Percentiles rank a stretch among this genome's conserved stretches.
phyloP scores from a whole-genome alignment of 1,139 yeast species.

The Yamadazyma spencermartinsiae region DNA sequence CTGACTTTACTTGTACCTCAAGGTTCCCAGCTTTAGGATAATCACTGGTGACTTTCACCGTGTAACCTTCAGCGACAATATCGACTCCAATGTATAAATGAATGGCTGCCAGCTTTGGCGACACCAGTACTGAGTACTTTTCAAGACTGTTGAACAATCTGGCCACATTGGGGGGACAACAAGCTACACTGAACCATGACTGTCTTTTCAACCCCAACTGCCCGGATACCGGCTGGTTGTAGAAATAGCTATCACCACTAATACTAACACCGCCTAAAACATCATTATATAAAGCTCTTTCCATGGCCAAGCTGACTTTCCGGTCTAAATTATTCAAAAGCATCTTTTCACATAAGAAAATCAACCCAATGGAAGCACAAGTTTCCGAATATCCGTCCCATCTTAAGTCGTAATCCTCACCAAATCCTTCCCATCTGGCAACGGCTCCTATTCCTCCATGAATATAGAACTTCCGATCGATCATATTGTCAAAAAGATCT shows the following conservation, averaged over 20 bases:
- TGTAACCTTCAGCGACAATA: slow-evolving; percentile 5
- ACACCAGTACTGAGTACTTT: slow-evolving; percentile 12
- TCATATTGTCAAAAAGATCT: slow-evolving; percentile 20
- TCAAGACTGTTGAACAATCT: slow-evolving; percentile 19
- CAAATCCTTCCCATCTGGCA: slow-evolving; percentile 24
- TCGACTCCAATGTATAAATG: slow-evolving; percentile 18
- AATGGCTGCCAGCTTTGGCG: slow-evolving; percentile 10
- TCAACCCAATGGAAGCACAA: slow-evolving; percentile 22
- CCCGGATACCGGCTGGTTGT: slow-evolving; percentile 19
- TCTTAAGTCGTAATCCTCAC: slow-evolving; percentile 19
- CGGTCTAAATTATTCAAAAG: slow-evolving; percentile 12
- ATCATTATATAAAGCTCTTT: slow-evolving; percentile 19
- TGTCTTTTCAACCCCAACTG: slow-evolving; percentile 15
- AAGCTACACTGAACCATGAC: slow-evolving; percentile 21
- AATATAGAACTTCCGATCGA: slow-evolving; percentile 21
- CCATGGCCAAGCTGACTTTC: slow-evolving; percentile 17
- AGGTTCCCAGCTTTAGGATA: slow-evolving; percentile 16
- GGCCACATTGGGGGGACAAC: slow-evolving; percentile 26
- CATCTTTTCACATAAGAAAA: slow-evolving; percentile 16
- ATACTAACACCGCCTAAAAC: slow-evolving; percentile 20
- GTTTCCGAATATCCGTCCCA: slow-evolving; percentile 24
- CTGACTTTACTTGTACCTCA: slow-evolving; percentile 7
- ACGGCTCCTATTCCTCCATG: slow-evolving; percentile 25
- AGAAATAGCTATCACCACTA: slow-evolving; percentile 18
- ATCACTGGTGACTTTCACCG: slow-evolving; percentile 9